These are phyloP conservation scores for Spathaspora passalidarum DNA, from an alignment of 805 yeast genomes.

Conservation along the genomic window DNA sequence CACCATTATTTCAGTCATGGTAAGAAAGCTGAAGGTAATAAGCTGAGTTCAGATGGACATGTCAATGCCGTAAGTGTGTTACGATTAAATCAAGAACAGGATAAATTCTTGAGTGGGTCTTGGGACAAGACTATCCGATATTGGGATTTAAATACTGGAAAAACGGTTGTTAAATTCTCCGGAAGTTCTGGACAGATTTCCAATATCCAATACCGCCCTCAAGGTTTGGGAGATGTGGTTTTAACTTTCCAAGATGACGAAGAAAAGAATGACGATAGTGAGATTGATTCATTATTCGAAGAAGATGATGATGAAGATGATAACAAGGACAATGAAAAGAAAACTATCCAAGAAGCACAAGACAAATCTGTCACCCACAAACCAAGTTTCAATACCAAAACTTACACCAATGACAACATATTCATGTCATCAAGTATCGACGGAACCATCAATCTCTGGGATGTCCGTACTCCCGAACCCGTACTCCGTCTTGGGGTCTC, in stretches of 20 bases:
- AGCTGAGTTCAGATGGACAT: slow-evolving; percentile 58
- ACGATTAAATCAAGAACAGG: slow-evolving; percentile 58
- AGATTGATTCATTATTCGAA: slow-evolving; percentile 15
- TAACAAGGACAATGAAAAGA: slow-evolving; percentile 12
- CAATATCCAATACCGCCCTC: slow-evolving; percentile 67
- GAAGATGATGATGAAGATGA: slow-evolving; percentile 39
- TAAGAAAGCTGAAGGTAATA: slow-evolving; percentile 17
- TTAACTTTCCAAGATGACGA: slow-evolving; percentile 20
- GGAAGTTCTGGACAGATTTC: slow-evolving; percentile 79
- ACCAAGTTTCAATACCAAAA: slow-evolving; percentile 16
- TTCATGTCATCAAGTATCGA: slow-evolving; percentile 81
- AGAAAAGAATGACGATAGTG: slow-evolving; percentile 12
- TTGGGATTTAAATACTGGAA: slow-evolving; percentile 86
- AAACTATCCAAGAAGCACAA: slow-evolving; percentile 9
- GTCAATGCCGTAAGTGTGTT: slow-evolving; percentile 72
- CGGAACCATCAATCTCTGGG: slow-evolving; percentile 84
- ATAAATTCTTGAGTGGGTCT: slow-evolving; percentile 70
- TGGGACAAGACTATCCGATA: slow-evolving; percentile 83
- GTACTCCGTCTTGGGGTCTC: slow-evolving; percentile 55
- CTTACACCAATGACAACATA: slow-evolving; percentile 39
- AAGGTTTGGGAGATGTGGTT: slow-evolving; percentile 44
- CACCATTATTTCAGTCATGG: slow-evolving; percentile 63
- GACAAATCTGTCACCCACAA: slow-evolving; percentile 12
- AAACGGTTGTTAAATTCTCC: slow-evolving; percentile 42
- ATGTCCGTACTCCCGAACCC: slow-evolving; percentile 48